Evolutionary conservation across 1,284 basidiomycete species (phyloP).

Genomic region (Malassezia nana): DNA sequence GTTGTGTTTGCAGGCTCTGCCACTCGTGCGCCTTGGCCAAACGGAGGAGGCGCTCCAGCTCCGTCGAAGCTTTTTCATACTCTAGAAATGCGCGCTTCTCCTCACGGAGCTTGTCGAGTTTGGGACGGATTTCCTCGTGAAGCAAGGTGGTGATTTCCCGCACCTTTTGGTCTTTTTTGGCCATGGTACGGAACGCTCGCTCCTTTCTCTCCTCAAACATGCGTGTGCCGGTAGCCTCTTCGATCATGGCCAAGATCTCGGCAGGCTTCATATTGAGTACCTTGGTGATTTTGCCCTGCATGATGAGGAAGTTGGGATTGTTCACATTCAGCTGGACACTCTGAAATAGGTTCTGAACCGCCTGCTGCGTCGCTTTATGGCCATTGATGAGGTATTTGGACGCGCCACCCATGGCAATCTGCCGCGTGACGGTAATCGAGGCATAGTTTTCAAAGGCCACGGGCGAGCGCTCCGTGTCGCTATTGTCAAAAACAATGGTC

Average conservation of each 20-base stretch:
- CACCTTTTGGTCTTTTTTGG: slow-evolving; percentile 93
- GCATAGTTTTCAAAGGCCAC: slow-evolving; percentile 70
- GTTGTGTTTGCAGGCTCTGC: slow-evolving; percentile 50
- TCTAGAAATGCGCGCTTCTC: slow-evolving; percentile 85
- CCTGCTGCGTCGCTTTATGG: slow-evolving; percentile 80
- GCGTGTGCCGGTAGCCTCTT: slow-evolving; percentile 93
- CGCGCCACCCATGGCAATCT: slow-evolving; percentile 87
- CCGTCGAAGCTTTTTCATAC: slow-evolving; percentile 78
- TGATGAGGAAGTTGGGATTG: slow-evolving; percentile 98
- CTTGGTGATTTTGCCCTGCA: slow-evolving; percentile 72
- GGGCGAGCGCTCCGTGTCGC: slow-evolving; percentile 77
- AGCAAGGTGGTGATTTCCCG: slow-evolving; percentile 63
- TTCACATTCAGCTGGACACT: slow-evolving; percentile 98
- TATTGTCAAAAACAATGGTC: slow-evolving; percentile 97
- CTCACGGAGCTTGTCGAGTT: slow-evolving; percentile 75
- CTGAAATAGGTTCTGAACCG: slow-evolving; percentile 86
- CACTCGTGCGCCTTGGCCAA: slow-evolving; percentile 83
- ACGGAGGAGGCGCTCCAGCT: slow-evolving; percentile 79
- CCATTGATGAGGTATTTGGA: slow-evolving; percentile 97
- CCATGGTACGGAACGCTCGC: slow-evolving; percentile 91
- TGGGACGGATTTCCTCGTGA: slow-evolving; percentile 84
- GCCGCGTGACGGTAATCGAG: slow-evolving; percentile 92
- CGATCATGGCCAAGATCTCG: slow-evolving; percentile 96
- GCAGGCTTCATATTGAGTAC: slow-evolving; percentile 97
- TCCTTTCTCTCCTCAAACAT: slow-evolving; percentile 99